Conservation (phyloP, 805 yeast species). For the Priceomyces castillae region DNA sequence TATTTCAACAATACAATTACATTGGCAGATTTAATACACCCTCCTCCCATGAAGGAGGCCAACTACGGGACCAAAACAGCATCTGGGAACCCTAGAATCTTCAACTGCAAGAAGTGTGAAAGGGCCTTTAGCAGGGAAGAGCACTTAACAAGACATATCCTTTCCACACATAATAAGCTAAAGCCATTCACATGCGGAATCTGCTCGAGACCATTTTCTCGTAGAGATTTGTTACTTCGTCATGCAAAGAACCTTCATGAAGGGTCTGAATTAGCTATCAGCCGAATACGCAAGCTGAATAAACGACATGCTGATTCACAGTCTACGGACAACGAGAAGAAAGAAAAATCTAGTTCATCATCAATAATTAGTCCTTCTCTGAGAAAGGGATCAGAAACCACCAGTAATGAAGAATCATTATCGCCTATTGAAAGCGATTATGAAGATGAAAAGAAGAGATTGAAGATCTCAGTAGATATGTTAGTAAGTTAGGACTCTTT, state of each 20-base stretch:
- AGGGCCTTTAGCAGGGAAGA: slow-evolving; percentile 48
- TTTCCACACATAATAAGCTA: slow-evolving; percentile 43
- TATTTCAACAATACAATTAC: not conserved
- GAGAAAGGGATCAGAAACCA: not conserved
- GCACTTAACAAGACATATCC: slow-evolving; percentile 41
- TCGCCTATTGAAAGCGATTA: slow-evolving; percentile 8
- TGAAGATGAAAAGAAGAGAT: slow-evolving; percentile 28
- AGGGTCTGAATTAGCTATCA: slow-evolving; percentile 43
- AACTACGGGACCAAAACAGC: slow-evolving; percentile 43
- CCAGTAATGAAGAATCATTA: not conserved
- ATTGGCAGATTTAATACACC: not conserved
- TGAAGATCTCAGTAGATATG: slow-evolving; percentile 43
- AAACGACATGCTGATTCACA: slow-evolving; percentile 19
- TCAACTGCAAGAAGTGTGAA: slow-evolving; percentile 39
- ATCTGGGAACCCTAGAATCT: slow-evolving; percentile 43
- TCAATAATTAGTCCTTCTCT: slow-evolving; percentile 2
- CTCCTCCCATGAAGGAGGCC: slow-evolving; percentile 8
- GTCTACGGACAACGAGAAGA: not conserved
- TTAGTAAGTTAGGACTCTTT: slow-evolving; percentile 29
- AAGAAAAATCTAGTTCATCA: not conserved
- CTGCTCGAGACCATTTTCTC: slow-evolving; percentile 41
- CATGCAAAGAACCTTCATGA: slow-evolving; percentile 46
- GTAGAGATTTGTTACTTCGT: slow-evolving; percentile 41
- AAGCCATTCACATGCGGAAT: slow-evolving; percentile 45
- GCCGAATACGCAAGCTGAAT: slow-evolving; percentile 39